phyloP scores from a whole-genome alignment of 1,284 basidiomycete genomes.

The Stygiomarasmius scandens region DNA sequence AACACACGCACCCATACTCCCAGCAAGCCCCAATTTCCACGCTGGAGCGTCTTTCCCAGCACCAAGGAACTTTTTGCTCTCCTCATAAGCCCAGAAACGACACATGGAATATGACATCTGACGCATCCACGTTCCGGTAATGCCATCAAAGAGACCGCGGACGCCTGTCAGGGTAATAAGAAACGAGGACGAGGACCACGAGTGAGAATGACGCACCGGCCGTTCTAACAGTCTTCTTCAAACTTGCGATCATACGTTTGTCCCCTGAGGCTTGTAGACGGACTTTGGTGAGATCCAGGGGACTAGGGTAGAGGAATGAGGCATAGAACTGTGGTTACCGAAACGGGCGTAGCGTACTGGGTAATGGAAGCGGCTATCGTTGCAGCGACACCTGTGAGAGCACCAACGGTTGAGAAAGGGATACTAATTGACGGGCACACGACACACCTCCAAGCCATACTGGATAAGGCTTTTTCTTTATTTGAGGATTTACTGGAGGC shows the following conservation, averaged over 20 bases:
- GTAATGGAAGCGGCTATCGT: conserved; percentile 82
- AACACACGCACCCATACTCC: conserved; percentile 70
- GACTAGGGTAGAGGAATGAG: conserved; percentile 37
- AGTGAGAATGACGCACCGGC: conserved; percentile 52
- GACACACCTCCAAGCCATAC: conserved; percentile 79
- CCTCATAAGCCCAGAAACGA: conserved; percentile 92
- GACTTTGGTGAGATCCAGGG: conserved; percentile 87
- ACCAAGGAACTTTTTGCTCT: conserved; percentile 82
- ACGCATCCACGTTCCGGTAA: conserved; percentile 86
- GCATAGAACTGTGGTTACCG: too few relatives aligned
- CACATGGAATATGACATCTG: conserved; percentile 95
- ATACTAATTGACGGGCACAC: not conserved
- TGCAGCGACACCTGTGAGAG: conserved; percentile 65
- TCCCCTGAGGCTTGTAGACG: conserved; percentile 86
- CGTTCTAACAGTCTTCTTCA: conserved; percentile 76
- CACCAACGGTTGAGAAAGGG: not conserved
- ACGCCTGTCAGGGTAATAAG: conserved; percentile 43
- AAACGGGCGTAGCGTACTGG: conserved; percentile 50
- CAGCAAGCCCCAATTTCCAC: conserved; percentile 82
- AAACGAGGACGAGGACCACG: not conserved
- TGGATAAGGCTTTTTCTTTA: conserved; percentile 77
- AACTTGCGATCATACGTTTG: conserved; percentile 81
- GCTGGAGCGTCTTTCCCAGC: conserved; percentile 70
- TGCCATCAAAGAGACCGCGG: conserved; percentile 83
- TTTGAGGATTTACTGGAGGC: conserved; percentile 15